Base-by-base conservation (phyloP, 441 rosid genomes). In the Corymbia citriodora region DNA sequence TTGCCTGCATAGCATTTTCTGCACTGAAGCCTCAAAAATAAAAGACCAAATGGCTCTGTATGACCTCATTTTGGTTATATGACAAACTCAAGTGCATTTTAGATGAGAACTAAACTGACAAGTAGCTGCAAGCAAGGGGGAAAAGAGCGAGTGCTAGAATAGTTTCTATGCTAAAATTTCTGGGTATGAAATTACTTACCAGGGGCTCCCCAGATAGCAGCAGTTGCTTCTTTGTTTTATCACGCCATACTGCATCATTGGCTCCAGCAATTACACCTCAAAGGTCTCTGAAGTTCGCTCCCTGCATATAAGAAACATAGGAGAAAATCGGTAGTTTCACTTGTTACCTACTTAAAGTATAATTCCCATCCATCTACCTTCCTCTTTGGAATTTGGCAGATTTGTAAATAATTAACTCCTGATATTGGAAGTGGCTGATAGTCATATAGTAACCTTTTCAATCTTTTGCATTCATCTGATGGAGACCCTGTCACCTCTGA, bases 251-350 rank as follows among this genome's bases (percentile, higher is more conserved):
- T 89, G 96, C 96, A 91, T 95, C 95, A 91, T 97, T 95, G 45
- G 82, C 36, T 92, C 95, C 97, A 87, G 97, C 95, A 88, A 95
- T 90, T 90, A 97, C 82, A 70, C 99, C 98, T 3, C 97, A 97
- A 90, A 98, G 97, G 91, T 96, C 97, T 94, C 99, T 94, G 90
- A 96, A 96, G 93, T 96, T 97, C 40, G 98, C 99, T 92, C 99
- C 98, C 99, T 97, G 89, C 61, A 93, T 88, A 92, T 92, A 88
- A 93, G 91, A 94, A 89, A 89, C 52, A 40, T 48, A 72, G 87
- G 25, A 19, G 33, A 25, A 83, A 61, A 40, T 17, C 50, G 52
- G 90, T 86, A 61, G 55, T 50, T n/a, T 21, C 88, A 61, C 88
- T 45, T 61, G 33, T 90, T 36, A 49, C 45, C 88, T 25, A 23